phyloP scores from a whole-genome alignment of 768 basidiomycete genomes.

The Mycena belliarum region DNA sequence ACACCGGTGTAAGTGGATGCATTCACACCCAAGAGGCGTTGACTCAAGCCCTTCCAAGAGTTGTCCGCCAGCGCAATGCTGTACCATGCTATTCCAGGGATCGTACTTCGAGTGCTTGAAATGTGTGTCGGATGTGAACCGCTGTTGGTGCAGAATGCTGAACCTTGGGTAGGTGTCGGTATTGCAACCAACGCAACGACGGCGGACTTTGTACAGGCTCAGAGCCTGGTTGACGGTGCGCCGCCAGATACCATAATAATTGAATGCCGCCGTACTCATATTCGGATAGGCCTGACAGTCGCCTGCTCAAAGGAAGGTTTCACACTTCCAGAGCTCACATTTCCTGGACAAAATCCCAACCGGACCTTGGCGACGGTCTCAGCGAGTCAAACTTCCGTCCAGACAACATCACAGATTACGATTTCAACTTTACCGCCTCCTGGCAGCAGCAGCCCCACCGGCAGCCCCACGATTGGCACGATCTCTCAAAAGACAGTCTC shows the following conservation, averaged over 20 bases:
- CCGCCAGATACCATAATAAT: too few relatives aligned
- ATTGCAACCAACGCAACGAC: constrained; percentile 24
- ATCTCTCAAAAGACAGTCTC: constrained; percentile 15
- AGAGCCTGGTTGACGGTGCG: constrained; percentile 39
- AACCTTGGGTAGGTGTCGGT: too few relatives aligned
- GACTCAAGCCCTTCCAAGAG: constrained; percentile 15
- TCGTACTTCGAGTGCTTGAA: constrained; percentile 43
- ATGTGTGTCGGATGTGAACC: too few relatives aligned
- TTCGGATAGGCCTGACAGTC: constrained; percentile 5
- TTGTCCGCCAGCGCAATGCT: constrained; percentile 36
- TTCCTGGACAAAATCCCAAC: constrained; percentile 19
- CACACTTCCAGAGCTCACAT: constrained; percentile 14
- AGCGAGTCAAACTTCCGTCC: not conserved
- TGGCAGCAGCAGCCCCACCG: not conserved
- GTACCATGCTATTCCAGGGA: constrained; percentile 39
- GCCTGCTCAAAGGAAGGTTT: constrained; percentile 13
- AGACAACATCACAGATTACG: constrained; percentile 11
- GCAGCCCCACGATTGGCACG: too few relatives aligned
- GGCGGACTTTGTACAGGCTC: constrained; percentile 32
- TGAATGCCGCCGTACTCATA: not conserved
- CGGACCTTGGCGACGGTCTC: constrained; percentile 12
- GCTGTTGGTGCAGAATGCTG: too few relatives aligned
- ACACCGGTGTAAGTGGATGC: not conserved
- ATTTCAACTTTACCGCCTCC: not conserved
- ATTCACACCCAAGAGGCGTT: not conserved